Evolutionary conservation across 2,329 filamentous ascomycete genomes (phyloP).

Genomic region (Graphiopsis chlorocephala): DNA sequence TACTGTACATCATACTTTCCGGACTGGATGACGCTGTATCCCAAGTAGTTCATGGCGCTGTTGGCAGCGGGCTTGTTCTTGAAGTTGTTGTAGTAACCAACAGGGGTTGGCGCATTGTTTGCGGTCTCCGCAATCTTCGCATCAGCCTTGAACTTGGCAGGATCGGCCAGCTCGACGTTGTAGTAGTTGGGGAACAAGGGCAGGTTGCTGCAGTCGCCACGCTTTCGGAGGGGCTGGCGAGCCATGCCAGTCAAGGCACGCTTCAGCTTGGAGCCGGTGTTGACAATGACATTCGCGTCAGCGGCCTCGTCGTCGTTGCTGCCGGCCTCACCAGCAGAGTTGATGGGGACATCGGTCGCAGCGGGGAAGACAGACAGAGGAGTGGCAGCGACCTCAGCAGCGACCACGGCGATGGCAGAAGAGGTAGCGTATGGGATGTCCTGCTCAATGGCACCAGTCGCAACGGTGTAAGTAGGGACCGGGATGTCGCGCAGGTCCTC

Average conservation of each 20-base stretch:
- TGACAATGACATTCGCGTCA: background rate
- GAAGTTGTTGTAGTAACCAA: slow-evolving; percentile 22
- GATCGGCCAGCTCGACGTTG: background rate
- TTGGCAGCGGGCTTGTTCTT: slow-evolving; percentile 19
- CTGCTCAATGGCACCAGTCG: background rate
- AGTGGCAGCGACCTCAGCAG: background rate
- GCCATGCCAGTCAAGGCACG: background rate
- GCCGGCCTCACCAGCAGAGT: background rate
- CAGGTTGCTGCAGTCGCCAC: background rate
- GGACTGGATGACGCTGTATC: slow-evolving; percentile 17
- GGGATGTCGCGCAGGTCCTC: slow-evolving; percentile 15
- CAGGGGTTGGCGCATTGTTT: slow-evolving; percentile 3
- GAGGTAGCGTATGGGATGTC: slow-evolving; percentile 3
- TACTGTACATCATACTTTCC: slow-evolving; percentile 21
- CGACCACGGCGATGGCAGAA: background rate
- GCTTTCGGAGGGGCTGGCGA: slow-evolving; percentile 1
- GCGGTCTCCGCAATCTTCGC: slow-evolving; percentile 13
- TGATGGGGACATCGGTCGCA: slow-evolving; percentile 10
- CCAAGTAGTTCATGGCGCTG: slow-evolving; percentile 20
- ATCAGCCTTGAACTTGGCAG: slow-evolving; percentile 17
- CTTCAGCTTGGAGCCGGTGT: slow-evolving; percentile 4
- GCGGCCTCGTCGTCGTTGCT: background rate
- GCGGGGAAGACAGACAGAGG: slow-evolving; percentile 7
- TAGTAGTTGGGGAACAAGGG: background rate
- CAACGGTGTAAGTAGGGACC: slow-evolving; percentile 18